These are phyloP conservation scores for Aspergillus wentii DNA, from an alignment of 495 filamentous ascomycete genomes.

Conservation along the genomic window DNA sequence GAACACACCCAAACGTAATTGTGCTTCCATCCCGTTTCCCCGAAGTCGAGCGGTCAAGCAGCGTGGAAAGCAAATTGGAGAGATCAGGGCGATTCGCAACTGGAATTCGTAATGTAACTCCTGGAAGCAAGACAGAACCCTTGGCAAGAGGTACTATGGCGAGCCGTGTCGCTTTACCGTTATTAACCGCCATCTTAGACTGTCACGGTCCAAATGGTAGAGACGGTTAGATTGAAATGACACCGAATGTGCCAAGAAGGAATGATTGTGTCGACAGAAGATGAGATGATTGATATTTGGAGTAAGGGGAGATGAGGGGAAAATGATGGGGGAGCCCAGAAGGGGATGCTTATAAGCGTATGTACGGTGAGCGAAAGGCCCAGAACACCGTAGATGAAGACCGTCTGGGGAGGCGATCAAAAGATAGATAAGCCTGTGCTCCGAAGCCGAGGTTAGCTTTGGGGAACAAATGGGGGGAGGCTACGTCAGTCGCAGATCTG, in stretches of 20 bases:
- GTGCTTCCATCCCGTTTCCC: conserved; percentile 58
- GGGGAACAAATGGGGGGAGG: no score
- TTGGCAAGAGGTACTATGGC: conserved; percentile 74
- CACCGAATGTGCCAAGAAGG: neutral
- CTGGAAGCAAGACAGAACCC: conserved; percentile 73
- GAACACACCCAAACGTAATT: conserved; percentile 77
- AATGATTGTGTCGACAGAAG: neutral
- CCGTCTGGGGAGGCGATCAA: conserved; percentile 31
- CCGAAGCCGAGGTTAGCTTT: conserved; percentile 39
- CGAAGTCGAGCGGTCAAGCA: conserved; percentile 62
- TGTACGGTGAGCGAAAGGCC: conserved; percentile 16
- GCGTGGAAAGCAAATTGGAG: conserved; percentile 69
- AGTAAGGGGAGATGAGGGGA: neutral
- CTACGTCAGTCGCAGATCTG: conserved; percentile 5
- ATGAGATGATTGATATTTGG: conserved; percentile 1
- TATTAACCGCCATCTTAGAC: conserved; percentile 37
- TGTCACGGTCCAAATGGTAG: conserved; percentile 7
- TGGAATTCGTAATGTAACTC: conserved; percentile 69
- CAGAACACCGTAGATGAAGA: conserved; percentile 28
- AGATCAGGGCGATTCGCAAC: conserved; percentile 78
- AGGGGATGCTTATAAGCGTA: conserved; percentile 4
- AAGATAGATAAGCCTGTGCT: conserved; percentile 23
- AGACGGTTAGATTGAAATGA: conserved; percentile 10
- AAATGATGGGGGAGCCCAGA: conserved; percentile 6
- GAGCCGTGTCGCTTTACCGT: conserved; percentile 47